Evolutionary conservation across 257 asterid species (phyloP), one percentile per base, ranked within the genome.

Genomic region (Asclepias syriaca): DNA sequence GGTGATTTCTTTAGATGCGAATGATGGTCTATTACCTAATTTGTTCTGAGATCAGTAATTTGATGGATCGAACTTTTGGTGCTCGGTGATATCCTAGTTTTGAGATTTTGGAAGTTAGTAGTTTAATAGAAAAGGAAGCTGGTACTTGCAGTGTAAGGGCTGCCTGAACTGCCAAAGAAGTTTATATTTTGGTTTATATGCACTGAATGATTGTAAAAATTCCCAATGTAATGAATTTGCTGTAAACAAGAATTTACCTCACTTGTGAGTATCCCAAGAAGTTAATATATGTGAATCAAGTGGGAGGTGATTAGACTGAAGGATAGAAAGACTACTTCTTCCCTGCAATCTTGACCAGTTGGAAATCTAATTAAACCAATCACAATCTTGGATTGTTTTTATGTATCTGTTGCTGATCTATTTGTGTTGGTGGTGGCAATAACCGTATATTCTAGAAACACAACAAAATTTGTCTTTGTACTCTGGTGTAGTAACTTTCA

Each of bases 161-260:
- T 61, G 24, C 2, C 67, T 61, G 46, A 59, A 61, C 67, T 61
- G 67, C 67, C 67, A 6, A 34, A 34, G 67, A 63, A 11, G 14
- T 60, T 60, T 15, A 32, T 13, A 29, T 60, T 58, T 60, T 60
- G 66, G 45, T 29, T 60, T 27, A 27, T 2, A 6, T 6, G 66
- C 1, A 40, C 21, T 60, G 45, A 16, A 29, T 60, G 66, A 29
- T n/a, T 4, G 21, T 29, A 29, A 60, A 13, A 60, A 29, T 60
- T 45, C 27, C 66, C 66, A 27, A 14, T 27, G 5, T 15, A 12
- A 19, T 54, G 59, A 6, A 54, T 54, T 54, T 54, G 24, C 9
- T 54, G 59, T 19, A 10, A 54, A 18, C 27, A 54, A 54, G 59
- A 54, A n/a, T 19, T 54, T n/a, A 54, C 59, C 59, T 8, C n/a